phyloP scores from a whole-genome alignment of 2,329 filamentous ascomycete genomes.

The Fusarium nurragi region DNA sequence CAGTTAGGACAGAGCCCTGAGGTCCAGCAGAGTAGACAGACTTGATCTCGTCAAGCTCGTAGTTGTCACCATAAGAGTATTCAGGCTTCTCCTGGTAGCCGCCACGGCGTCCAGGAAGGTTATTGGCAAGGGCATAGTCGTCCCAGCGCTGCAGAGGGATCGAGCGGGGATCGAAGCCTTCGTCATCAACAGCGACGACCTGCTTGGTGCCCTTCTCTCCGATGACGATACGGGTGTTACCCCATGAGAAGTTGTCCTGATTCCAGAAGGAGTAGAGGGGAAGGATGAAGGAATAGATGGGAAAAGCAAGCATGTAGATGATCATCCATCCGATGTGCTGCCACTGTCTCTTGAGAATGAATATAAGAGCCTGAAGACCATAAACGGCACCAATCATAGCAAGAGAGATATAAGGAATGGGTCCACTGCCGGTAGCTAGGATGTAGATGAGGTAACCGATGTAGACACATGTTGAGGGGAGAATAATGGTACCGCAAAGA shows the following conservation, averaged over 20 bases:
- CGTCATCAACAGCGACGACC: slow-evolving; percentile 85
- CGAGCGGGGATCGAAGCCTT: slow-evolving; percentile 88
- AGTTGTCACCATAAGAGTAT: slow-evolving; percentile 76
- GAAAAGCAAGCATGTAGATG: slow-evolving; percentile 95
- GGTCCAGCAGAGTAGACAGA: slow-evolving; percentile 93
- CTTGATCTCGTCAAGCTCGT: slow-evolving; percentile 98
- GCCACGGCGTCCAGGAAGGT: slow-evolving; percentile 89
- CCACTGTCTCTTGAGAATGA: slow-evolving; percentile 97
- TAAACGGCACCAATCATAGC: slow-evolving; percentile 91
- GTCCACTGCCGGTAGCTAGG: slow-evolving; percentile 73
- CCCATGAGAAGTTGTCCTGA: slow-evolving; percentile 98
- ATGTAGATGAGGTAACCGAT: slow-evolving; percentile 87
- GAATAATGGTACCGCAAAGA: slow-evolving; percentile 89
- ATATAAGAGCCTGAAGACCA: slow-evolving; percentile 94
- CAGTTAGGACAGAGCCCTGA: slow-evolving; percentile 87
- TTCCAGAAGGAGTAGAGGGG: slow-evolving; percentile 99
- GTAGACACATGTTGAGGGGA: slow-evolving; percentile 89
- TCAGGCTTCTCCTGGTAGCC: slow-evolving; percentile 71
- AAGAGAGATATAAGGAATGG: slow-evolving; percentile 87
- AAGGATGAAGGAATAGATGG: slow-evolving; percentile 89
- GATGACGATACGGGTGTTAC: slow-evolving; percentile 96
- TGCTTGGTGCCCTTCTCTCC: slow-evolving; percentile 93
- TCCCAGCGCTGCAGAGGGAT: slow-evolving; percentile 98
- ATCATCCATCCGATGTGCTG: slow-evolving; percentile 99
- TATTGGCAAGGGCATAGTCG: slow-evolving; percentile 88